Base-by-base conservation (phyloP, 495 filamentous ascomycete species). In the Hyphodiscus hymeniophilus region DNA sequence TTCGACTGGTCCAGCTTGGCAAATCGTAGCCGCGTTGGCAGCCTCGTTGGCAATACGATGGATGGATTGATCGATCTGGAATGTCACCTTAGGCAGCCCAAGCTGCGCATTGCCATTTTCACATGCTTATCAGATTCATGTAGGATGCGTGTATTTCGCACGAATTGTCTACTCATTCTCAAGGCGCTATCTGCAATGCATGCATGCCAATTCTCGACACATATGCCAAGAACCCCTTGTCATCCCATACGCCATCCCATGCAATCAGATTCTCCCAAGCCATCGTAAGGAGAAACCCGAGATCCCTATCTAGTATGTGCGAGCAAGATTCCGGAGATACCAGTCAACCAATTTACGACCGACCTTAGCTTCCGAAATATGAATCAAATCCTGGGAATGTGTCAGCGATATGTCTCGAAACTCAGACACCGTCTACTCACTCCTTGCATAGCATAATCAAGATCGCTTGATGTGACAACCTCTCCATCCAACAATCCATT, bases 321-420 rank as follows among this genome's bases (percentile, higher is more conserved):
- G 82, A 38, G 89, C 83, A 59, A 98, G 75, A 71, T 98, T 98
- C 58, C 94, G 81, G 60, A 98, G 78, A 68, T 98, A 98, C 92
- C 92, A 98, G 71, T 98, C 92, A 47, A 97, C 91, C 61, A 98
- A 69, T 67, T 90, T 90, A 52, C 92, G 79, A 51, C 92, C 94
- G 40, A 95, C 88, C 80, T 98, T 98, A 47, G 91, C 94, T 70
- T 98, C 92, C 38, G 91, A 95, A 56, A 97, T 89, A 67, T 98
- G 92, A 63, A 98, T 96, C 51, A 98, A 70, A 66, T 97, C 94
- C 70, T 86, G 52, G 45, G 8, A 41, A 16, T 10, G 17, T 31
- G 35, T 58, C 46, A 58, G 51, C 36, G 23, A 21, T 23, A 22
- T 7, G 1, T 30, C 15, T 26, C 31, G 15, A 8, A 28, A 40